Evolutionary conservation across 345 rosid genomes (phyloP).

Genomic region (Salix koriyanagi): DNA sequence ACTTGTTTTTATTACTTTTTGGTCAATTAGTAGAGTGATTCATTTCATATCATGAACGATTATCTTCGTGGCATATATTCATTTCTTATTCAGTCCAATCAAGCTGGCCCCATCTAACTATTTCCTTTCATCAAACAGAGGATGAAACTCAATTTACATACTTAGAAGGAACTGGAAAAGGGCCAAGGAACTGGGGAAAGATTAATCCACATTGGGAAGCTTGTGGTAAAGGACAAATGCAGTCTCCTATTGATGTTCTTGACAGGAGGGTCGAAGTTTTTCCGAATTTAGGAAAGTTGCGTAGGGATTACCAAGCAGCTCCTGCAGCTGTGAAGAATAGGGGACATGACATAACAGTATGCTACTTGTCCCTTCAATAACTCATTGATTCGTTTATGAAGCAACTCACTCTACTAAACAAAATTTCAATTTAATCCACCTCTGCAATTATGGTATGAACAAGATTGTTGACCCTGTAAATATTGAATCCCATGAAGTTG

Average conservation of each 20-base stretch:
- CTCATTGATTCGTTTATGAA: background rate
- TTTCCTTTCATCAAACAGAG: conserved; percentile 17
- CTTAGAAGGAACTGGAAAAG: conserved; percentile 28
- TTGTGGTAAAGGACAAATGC: conserved; percentile 50
- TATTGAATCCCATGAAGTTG: background rate
- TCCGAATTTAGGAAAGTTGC: conserved; percentile 31
- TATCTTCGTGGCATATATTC: background rate
- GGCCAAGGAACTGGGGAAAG: conserved; percentile 51
- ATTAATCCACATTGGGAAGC: conserved; percentile 44
- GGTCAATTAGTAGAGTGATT: background rate
- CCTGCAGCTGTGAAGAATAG: conserved; percentile 45
- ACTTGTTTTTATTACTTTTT: background rate
- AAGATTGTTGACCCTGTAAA: background rate
- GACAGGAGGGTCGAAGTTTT: conserved; percentile 18
- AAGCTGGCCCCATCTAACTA: background rate
- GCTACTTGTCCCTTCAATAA: background rate
- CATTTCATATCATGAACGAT: background rate
- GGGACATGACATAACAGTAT: conserved; percentile 66
- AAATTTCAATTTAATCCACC: background rate
- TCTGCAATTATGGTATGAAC: background rate
- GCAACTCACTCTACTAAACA: background rate
- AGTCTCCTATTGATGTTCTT: conserved; percentile 65
- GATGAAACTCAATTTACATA: conserved; percentile 45
- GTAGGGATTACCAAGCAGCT: conserved; percentile 54
- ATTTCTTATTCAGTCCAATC: background rate